Base-by-base conservation (phyloP, 495 filamentous ascomycete genomes). In the Tuber brumale region DNA sequence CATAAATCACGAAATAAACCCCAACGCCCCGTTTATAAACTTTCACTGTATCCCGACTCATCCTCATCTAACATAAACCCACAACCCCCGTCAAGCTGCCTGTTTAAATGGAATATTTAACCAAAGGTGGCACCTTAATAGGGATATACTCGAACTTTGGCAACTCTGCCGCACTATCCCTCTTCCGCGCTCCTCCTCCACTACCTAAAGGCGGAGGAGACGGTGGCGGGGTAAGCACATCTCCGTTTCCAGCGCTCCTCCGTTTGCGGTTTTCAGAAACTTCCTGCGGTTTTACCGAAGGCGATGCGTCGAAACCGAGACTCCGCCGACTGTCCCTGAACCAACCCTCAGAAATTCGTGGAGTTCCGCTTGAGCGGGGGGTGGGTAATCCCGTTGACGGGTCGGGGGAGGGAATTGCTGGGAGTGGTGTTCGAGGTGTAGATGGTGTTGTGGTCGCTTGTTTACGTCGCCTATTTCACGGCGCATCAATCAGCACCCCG, bases 91-190 rank as follows among this genome's bases (percentile, higher is more conserved):
- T 10, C 3, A 31, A 66, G n/a, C 14, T n/a, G 57, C 57, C 27
- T n/a, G 31, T 16, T 31, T 7, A 57, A 57, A 3, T 12, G 48
- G 48, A 12, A n/a, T 66, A 66, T n/a, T 14, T 66, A 14, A 31
- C 57, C 12, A 66, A 66, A 66, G 57, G 57, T 8, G 57, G 27
- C 3, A 18, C 57, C n/a, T 16, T 66, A 31, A 66, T 66, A 31
- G 57, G 57, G 57, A 66, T 66, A 16, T 66, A 66, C 27, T 66
- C 57, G 57, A 66, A 66, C 27, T 66, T 66, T 31, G 57, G 57
- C 27, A 66, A 18, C 57, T 66, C 57, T 31, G 57, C 27, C 12
- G 27, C 27, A n/a, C 57, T 31, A 31, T 31, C 57, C 4, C 27
- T 31, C 27, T 66, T 31, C 57, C 27, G 12, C 27, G 57, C 12